Evolutionary conservation across 106 monocot genomes (phyloP), one percentile per base, ranked within the genome.

Genomic region (Dendrobium officinale): DNA sequence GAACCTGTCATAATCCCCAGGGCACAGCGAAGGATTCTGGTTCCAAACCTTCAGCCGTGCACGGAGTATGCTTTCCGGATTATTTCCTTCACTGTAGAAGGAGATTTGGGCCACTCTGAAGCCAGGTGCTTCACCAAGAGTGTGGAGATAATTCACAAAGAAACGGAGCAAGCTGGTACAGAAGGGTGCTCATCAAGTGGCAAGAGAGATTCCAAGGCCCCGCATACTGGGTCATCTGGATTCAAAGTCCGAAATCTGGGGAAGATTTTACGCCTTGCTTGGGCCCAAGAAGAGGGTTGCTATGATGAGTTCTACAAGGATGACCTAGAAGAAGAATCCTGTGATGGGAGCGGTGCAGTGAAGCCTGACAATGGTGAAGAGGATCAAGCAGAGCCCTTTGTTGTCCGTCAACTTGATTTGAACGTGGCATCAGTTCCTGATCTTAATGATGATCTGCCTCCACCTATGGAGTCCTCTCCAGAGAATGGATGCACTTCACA

Each of bases 91-190:
- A 88, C 95, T 29, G 92, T 88, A 27, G 86, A 85, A 58, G 92
- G 89, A 66, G 91, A 95, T 72, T 73, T 98, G 24, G 98, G 98
- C 29, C 94, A 95, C 76, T 98, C 98, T 6, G 95, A 91, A 59
- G 82, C 95, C 2, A 95, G 90, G 80, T 98, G 98, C 80, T 95
- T 93, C 77, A 95, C 98, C 3, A 86, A 80, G 78, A 98, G 98
- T 59, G 86, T 91, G 51, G 98, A 98, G 80, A 80, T 98, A 58
- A 85, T 90, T 42, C 67, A 67, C 16, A 89, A 91, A 78, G 84
- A 81, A 19, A 83, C 78, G 4, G 86, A 89, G 72, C 80, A 81
- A 9, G 76, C 76, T 75, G 82, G 80, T 29, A 73, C 55, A 0
- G 88, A 89, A 80, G 66, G 83, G 19, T 85, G 84, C 40, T 87